Percentiles rank a stretch among this genome's conserved stretches.
These are phyloP conservation scores for Globisporangium apiculatum DNA, from an alignment of 352 stramenopile species.

Conservation along the genomic window DNA sequence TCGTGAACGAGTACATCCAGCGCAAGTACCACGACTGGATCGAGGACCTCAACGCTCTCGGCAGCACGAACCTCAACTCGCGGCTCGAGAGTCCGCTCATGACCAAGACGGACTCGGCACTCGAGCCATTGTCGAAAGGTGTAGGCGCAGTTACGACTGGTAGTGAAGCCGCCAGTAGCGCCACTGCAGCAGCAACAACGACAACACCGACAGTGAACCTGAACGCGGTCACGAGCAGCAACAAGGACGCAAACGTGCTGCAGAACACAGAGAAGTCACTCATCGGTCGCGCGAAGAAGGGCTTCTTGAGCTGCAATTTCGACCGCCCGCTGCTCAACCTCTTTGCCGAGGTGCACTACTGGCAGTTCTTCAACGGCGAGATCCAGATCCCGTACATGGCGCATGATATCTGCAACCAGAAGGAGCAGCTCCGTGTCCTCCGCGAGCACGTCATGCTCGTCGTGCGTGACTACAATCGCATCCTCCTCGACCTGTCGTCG, in stretches of 20 bases:
- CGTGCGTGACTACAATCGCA: slow-evolving; percentile 93
- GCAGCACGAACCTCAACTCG: slow-evolving; percentile 71
- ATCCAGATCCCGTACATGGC: slow-evolving; percentile 93
- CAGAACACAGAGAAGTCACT: slow-evolving; percentile 80
- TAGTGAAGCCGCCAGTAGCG: not conserved
- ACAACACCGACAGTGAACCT: slow-evolving; percentile 20
- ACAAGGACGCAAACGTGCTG: slow-evolving; percentile 51
- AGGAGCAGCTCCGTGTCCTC: slow-evolving; percentile 87
- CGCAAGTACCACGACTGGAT: slow-evolving; percentile 90
- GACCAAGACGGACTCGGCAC: slow-evolving; percentile 54
- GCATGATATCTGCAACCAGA: slow-evolving; percentile 94
- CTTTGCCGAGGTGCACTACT: slow-evolving; percentile 91
- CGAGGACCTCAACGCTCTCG: slow-evolving; percentile 76
- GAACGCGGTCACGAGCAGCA: slow-evolving; percentile 17
- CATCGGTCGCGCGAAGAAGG: slow-evolving; percentile 72
- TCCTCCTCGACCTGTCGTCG: slow-evolving; percentile 86
- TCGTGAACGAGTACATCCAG: slow-evolving; percentile 88
- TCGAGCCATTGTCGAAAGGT: slow-evolving; percentile 4
- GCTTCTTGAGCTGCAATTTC: slow-evolving; percentile 93
- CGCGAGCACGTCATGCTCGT: slow-evolving; percentile 94
- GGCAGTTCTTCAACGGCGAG: slow-evolving; percentile 90
- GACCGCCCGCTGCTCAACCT: slow-evolving; percentile 89
- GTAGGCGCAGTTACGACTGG: slow-evolving; percentile 3
- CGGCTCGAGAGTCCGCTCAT: slow-evolving; percentile 83
- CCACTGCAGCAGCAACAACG: not conserved